phyloP scores from a whole-genome alignment of 2,329 filamentous ascomycete genomes.

The Furcasterigmium furcatum region DNA sequence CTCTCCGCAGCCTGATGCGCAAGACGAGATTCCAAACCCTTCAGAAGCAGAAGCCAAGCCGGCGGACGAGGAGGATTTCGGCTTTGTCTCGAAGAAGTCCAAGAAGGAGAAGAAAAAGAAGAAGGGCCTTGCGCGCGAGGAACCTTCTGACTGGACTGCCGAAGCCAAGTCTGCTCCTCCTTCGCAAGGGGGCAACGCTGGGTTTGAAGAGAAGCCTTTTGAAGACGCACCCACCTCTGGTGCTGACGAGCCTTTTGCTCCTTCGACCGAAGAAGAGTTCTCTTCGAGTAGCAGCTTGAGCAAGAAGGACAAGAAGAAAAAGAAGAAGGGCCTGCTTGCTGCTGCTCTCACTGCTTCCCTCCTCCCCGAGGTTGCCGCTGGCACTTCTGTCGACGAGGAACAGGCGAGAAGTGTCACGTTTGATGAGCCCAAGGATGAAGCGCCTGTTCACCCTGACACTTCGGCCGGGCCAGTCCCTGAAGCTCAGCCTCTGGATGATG shows the following conservation, averaged over 20 bases:
- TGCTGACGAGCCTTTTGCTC: background rate
- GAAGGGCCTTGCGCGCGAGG: slow-evolving; percentile 5
- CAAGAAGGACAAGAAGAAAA: slow-evolving; percentile 10
- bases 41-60: slow-evolving; percentile 1
- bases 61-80: slow-evolving; percentile 12
- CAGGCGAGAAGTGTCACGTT: background rate
- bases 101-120: slow-evolving; percentile 29
- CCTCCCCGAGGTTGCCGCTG: background rate
- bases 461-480: too few relatives aligned
- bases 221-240: background rate
- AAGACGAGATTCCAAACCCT: background rate
- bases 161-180: background rate
- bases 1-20: background rate
- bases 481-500: background rate
- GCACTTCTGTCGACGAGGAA: background rate
- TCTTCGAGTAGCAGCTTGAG: background rate
- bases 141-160: background rate
- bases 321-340: slow-evolving; percentile 6
- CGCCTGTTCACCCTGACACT: background rate
- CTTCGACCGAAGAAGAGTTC: background rate
- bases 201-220: background rate
- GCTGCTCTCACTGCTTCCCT: slow-evolving; percentile 1
- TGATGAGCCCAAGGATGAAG: background rate
- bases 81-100: slow-evolving; percentile 19
- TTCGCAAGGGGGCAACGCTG: background rate